A percentile compares a stretch with the other conserved stretches of the same genome.
phyloP scores from a whole-genome alignment of 2,329 filamentous ascomycete species.

The Phialophora macrospora region DNA sequence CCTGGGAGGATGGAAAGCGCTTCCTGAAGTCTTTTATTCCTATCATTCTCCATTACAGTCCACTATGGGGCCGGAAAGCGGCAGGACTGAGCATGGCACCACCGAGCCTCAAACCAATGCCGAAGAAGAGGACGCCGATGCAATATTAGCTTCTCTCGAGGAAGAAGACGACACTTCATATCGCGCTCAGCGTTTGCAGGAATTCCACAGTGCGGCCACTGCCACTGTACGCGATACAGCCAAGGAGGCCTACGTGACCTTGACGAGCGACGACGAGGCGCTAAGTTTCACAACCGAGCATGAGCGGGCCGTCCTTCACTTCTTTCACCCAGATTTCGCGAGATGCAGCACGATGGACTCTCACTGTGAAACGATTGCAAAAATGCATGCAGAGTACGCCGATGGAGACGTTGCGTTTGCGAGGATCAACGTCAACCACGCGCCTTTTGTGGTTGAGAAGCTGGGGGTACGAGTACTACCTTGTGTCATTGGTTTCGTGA shows the following conservation, averaged over 20 bases:
- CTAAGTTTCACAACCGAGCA: constrained; percentile 65
- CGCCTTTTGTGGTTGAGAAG: constrained; percentile 55
- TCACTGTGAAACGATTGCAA: constrained; percentile 56
- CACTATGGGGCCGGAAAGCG: constrained; percentile 3
- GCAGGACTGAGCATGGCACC: constrained; percentile 4
- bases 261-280: constrained; percentile 60
- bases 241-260: constrained; percentile 45
- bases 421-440: constrained; percentile 52
- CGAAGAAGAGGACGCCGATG: constrained; percentile 63
- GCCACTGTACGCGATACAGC: constrained; percentile 28
- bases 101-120: constrained; percentile 46
- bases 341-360: constrained; percentile 67
- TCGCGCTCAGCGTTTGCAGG: constrained; percentile 49
- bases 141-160: constrained; percentile 63
- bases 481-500: constrained; percentile 56
- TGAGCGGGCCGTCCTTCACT: constrained; percentile 65
- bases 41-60: not conserved
- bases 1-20: not conserved
- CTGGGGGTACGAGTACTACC: constrained; percentile 53
- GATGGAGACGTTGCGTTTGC: constrained; percentile 50
- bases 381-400: constrained; percentile 42
- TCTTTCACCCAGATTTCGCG: constrained; percentile 67
- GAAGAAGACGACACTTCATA: constrained; percentile 59
- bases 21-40: not conserved
- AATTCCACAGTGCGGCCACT: constrained; percentile 24